Evolutionary conservation across 2,329 filamentous ascomycete species (phyloP).

Genomic region (Purpureocillium takamizusanense): DNA sequence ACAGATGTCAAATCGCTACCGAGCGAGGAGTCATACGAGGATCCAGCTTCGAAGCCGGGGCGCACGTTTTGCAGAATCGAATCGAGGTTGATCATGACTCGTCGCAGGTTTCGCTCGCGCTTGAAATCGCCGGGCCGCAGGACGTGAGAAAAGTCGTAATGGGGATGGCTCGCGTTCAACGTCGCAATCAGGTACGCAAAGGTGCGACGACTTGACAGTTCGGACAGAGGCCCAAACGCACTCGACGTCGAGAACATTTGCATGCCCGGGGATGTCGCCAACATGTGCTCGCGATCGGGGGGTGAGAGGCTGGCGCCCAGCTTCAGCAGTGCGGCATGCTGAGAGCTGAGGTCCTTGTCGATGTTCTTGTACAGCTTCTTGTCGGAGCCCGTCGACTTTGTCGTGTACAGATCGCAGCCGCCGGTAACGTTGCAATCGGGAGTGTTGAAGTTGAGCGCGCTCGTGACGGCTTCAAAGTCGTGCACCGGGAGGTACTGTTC

Average conservation of each 20-base stretch:
- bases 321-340: slow-evolving; percentile 81
- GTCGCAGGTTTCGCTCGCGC: slow-evolving; percentile 68
- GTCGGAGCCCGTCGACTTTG: slow-evolving; percentile 88
- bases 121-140: slow-evolving; percentile 85
- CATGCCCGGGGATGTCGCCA: slow-evolving; percentile 52
- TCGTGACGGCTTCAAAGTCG: slow-evolving; percentile 85
- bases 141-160: slow-evolving; percentile 95
- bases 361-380: slow-evolving; percentile 98
- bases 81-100: slow-evolving; percentile 81
- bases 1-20: slow-evolving; percentile 44
- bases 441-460: slow-evolving; percentile 91
- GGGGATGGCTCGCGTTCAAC: slow-evolving; percentile 78
- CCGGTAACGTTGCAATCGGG: slow-evolving; percentile 86
- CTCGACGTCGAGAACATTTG: slow-evolving; percentile 67
- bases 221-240: slow-evolving; percentile 83
- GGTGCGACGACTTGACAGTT: slow-evolving; percentile 79
- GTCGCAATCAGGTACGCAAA: slow-evolving; percentile 97
- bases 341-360: slow-evolving; percentile 80
- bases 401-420: slow-evolving; percentile 94
- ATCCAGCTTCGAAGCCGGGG: slow-evolving; percentile 45
- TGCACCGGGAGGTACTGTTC: slow-evolving; percentile 78
- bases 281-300: slow-evolving; percentile 64
- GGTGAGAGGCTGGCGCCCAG: slow-evolving; percentile 83
- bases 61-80: slow-evolving; percentile 80
- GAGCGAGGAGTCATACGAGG: slow-evolving; percentile 27